Evolutionary conservation across 2,329 filamentous ascomycete species (phyloP).

Genomic region (Knufia fluminis): DNA sequence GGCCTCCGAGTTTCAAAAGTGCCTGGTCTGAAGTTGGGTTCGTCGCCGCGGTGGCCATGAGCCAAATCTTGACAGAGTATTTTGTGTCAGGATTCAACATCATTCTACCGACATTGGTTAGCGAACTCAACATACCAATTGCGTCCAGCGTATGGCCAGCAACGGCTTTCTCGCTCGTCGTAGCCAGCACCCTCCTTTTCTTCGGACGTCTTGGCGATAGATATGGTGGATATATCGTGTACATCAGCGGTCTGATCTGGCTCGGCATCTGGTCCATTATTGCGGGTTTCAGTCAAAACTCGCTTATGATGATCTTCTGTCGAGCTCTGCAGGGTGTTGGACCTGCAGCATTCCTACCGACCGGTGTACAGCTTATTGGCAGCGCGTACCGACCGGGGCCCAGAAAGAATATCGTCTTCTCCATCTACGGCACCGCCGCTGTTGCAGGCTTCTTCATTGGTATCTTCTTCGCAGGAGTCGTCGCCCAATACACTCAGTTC

Average conservation of each 20-base stretch:
- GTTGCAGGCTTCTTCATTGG: slow-evolving; percentile 45
- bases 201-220: slow-evolving; percentile 52
- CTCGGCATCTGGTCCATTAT: slow-evolving; percentile 60
- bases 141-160: slow-evolving; percentile 50
- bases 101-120: slow-evolving; percentile 56
- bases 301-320: slow-evolving; percentile 62
- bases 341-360: slow-evolving; percentile 61
- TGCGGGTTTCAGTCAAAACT: slow-evolving; percentile 58
- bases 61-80: slow-evolving; percentile 61
- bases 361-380: slow-evolving; percentile 57
- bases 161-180: slow-evolving; percentile 42
- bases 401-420: slow-evolving; percentile 59
- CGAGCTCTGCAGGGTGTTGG: slow-evolving; percentile 67
- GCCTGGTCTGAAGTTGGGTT: slow-evolving; percentile 52
- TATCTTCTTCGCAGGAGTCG: slow-evolving; percentile 56
- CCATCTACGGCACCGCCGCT: slow-evolving; percentile 46
- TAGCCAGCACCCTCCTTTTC: slow-evolving; percentile 40
- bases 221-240: slow-evolving; percentile 55
- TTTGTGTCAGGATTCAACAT: slow-evolving; percentile 66
- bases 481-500: slow-evolving; percentile 48
- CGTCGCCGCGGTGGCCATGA: slow-evolving; percentile 52
- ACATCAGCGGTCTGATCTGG: slow-evolving; percentile 55
- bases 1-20: slow-evolving; percentile 48
- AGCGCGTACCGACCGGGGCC: slow-evolving; percentile 58
- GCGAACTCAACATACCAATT: slow-evolving; percentile 56